Percentiles rank a stretch among this genome's conserved stretches.
phyloP scores from a whole-genome alignment of 805 yeast species.

The Teunomyces pallodes region DNA sequence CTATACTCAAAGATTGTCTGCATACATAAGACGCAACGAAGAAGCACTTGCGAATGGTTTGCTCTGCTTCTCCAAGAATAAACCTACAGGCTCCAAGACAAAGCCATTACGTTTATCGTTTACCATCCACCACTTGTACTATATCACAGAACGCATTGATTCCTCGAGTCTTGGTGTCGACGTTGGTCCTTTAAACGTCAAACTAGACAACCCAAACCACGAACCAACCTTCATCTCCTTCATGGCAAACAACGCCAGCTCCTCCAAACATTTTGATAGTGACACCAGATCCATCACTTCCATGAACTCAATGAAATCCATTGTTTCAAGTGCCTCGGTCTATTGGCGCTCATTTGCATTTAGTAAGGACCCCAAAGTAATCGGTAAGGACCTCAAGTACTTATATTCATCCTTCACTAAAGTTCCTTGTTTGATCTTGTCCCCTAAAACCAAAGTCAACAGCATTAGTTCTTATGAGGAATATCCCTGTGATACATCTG shows the following conservation, averaged over 20 bases:
- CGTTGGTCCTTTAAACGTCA: constrained; percentile 61
- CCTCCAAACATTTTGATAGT: constrained; percentile 38
- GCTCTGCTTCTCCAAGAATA: constrained; percentile 47
- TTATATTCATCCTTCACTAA: constrained; percentile 63
- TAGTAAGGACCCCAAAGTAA: constrained; percentile 41
- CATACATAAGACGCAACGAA: constrained; percentile 55
- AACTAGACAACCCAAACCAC: constrained; percentile 56
- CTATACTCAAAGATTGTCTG: constrained; percentile 52
- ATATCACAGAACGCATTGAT: constrained; percentile 57
- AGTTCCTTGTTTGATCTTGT: constrained; percentile 59
- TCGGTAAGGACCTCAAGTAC: constrained; percentile 52
- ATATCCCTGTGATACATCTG: constrained; percentile 68
- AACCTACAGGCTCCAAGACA: constrained; percentile 19
- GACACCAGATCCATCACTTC: constrained; percentile 53
- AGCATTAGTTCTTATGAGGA: constrained; percentile 63
- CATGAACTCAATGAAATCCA: constrained; percentile 55
- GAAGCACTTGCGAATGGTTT: constrained; percentile 59
- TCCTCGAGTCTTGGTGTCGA: constrained; percentile 43
- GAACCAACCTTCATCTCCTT: constrained; percentile 57
- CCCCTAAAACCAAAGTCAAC: constrained; percentile 58
- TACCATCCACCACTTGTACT: constrained; percentile 63
- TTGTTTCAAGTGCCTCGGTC: constrained; percentile 40
- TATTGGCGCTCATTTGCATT: constrained; percentile 39
- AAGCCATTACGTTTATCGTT: constrained; percentile 58
- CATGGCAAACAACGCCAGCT: constrained; percentile 53